Conservation (phyloP, 768 basidiomycete genomes). For the Hygrocybe punicea region DNA sequence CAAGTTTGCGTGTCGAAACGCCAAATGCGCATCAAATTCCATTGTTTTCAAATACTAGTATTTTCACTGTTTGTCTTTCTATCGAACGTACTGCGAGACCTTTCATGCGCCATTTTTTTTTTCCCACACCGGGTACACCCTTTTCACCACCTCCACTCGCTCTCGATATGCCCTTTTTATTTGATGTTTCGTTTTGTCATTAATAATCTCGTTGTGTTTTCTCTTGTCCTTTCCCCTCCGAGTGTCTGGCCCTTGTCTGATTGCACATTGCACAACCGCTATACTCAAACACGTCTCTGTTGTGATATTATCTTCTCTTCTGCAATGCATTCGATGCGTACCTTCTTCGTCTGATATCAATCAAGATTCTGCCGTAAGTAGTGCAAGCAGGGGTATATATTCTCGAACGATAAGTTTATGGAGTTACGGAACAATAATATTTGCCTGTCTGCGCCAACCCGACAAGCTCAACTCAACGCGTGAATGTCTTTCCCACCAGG, state of each 20-base stretch:
- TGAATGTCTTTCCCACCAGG: neutral
- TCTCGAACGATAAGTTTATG: no score
- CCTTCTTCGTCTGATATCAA: neutral
- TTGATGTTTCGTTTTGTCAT: neutral
- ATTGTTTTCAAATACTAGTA: neutral
- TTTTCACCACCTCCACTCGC: neutral
- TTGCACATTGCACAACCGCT: neutral
- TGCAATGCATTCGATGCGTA: neutral
- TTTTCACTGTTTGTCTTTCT: neutral
- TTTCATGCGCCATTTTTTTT: neutral
- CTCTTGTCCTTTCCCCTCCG: neutral
- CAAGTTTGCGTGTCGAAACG: neutral
- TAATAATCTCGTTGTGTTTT: slow-evolving; percentile 1
- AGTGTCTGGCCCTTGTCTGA: neutral
- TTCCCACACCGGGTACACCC: neutral
- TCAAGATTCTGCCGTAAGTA: neutral
- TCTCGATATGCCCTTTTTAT: neutral
- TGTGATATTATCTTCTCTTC: neutral
- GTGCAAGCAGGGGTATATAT: no score
- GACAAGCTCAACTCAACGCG: slow-evolving; percentile 2
- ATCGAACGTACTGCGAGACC: neutral
- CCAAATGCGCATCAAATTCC: neutral
- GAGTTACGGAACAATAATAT: no score
- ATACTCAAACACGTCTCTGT: slow-evolving; percentile 1
- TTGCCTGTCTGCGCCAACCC: no score